These are phyloP conservation scores for Cephalotrichum gorgonifer DNA, from an alignment of 2,329 filamentous ascomycete genomes.

Conservation along the genomic window DNA sequence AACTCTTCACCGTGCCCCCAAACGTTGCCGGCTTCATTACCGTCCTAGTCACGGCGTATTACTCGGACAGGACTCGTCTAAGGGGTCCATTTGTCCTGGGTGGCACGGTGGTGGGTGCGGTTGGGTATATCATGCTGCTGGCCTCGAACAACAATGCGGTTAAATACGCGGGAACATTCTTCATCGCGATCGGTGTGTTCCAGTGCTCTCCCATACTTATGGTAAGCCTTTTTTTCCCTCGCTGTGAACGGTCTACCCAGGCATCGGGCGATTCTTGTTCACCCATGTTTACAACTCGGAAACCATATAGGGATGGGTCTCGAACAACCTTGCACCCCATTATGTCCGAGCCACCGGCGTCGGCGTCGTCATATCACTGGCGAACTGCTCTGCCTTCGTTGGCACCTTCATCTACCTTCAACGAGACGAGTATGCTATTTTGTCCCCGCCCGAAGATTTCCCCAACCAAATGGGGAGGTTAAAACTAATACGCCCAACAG, in stretches of 20 bases:
- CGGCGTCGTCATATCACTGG: constrained; percentile 21
- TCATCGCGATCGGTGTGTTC: constrained; percentile 23
- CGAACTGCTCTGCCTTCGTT: constrained; percentile 26
- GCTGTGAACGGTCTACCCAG: constrained; percentile 9
- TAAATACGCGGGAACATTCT: constrained; percentile 17
- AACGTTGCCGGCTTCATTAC: constrained; percentile 14
- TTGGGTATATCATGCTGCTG: constrained; percentile 14
- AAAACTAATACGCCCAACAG: constrained; percentile 8
- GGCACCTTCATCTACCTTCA: constrained; percentile 32
- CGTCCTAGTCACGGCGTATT: constrained; percentile 12
- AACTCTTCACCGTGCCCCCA: constrained; percentile 14
- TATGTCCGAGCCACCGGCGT: constrained; percentile 22
- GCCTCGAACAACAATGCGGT: constrained; percentile 20
- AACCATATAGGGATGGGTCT: constrained; percentile 22
- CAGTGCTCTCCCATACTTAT: constrained; percentile 16
- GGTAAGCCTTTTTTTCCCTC: constrained; percentile 8
- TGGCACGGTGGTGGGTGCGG: constrained; percentile 7
- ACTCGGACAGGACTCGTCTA: constrained; percentile 10
- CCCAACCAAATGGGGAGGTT: no score
- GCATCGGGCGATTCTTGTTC: constrained; percentile 9
- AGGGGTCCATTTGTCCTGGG: constrained; percentile 11
- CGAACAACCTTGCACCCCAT: constrained; percentile 23
- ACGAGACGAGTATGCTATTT: constrained; percentile 25
- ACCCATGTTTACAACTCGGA: constrained; percentile 9
- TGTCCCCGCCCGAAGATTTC: not conserved